phyloP scores from a whole-genome alignment of 2,329 filamentous ascomycete genomes.

The Scolecobasidium constrictum region DNA sequence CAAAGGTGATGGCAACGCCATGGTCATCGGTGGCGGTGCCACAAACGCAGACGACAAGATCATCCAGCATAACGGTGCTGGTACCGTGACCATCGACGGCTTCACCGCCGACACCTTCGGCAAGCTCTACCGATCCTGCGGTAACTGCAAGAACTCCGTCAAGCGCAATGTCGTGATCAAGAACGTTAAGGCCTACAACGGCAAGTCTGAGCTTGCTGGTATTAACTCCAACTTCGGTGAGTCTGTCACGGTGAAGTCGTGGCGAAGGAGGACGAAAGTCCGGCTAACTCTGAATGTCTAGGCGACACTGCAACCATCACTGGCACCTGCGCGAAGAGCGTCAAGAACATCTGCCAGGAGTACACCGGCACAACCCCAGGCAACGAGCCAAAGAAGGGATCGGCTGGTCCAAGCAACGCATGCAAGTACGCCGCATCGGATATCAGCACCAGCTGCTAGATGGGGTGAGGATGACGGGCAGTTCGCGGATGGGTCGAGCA shows the following conservation, averaged over 20 bases:
- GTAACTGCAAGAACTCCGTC: constrained; percentile 14
- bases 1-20: constrained; percentile 17
- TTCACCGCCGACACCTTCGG: constrained; percentile 19
- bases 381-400: background rate
- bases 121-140: constrained; percentile 22
- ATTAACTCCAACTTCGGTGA: constrained; percentile 21
- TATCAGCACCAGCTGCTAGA: background rate
- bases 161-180: constrained; percentile 5
- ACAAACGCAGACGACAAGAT: constrained; percentile 20
- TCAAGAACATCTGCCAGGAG: background rate
- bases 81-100: constrained; percentile 21
- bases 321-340: background rate
- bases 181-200: background rate
- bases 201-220: constrained; percentile 14
- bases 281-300: too few relatives aligned
- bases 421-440: background rate
- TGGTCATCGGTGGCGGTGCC: constrained; percentile 21
- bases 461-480: too few relatives aligned
- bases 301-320: background rate
- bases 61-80: constrained; percentile 22
- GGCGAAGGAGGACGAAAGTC: too few relatives aligned
- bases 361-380: background rate
- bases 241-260: too few relatives aligned
- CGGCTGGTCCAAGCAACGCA: background rate
- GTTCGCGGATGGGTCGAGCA: too few relatives aligned